Evolutionary conservation across 805 yeast species (phyloP).

Genomic region (Danielia oregonensis): DNA sequence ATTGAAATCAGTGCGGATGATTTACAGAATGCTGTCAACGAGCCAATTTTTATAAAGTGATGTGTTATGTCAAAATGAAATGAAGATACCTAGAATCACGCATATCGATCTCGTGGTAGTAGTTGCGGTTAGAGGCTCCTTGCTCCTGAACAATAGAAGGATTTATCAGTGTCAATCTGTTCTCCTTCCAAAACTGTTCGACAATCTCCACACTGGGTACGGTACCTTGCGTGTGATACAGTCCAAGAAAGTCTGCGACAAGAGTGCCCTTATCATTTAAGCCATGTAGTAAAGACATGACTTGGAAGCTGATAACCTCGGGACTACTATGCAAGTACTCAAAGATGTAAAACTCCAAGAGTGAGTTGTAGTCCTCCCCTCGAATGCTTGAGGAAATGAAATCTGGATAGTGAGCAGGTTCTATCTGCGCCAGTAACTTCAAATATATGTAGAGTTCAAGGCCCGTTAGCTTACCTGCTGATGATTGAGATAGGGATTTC

Average conservation of each 20-base stretch:
- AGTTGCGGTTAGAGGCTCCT: no score
- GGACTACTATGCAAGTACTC: conserved; percentile 6
- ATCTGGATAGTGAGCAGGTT: conserved; percentile 16
- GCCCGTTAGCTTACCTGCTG: conserved; percentile 27
- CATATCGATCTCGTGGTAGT: conserved; percentile 17
- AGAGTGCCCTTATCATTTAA: no score
- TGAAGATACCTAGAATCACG: conserved; percentile 25
- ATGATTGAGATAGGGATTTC: conserved; percentile 23
- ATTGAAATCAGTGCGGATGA: conserved; percentile 39
- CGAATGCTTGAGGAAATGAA: conserved; percentile 18
- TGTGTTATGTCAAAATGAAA: conserved; percentile 11
- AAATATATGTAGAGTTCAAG: conserved; percentile 21
- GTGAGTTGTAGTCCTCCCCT: conserved; percentile 5
- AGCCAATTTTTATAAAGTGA: conserved; percentile 5
- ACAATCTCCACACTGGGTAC: no score
- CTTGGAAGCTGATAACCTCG: conserved; percentile 1
- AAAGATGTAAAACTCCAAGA: conserved; percentile 6
- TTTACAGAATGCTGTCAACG: conserved; percentile 28
- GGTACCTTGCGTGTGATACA: no score
- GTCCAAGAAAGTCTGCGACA: no score
- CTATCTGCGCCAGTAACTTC: conserved; percentile 13
- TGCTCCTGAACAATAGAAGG: neutral
- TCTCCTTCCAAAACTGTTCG: conserved; percentile 3
- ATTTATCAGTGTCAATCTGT: neutral
- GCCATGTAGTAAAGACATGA: no score